Evolutionary conservation across 495 filamentous ascomycete species (phyloP), one percentile per base, ranked within the genome.

Genomic region (Penicillium atrosanguineum): DNA sequence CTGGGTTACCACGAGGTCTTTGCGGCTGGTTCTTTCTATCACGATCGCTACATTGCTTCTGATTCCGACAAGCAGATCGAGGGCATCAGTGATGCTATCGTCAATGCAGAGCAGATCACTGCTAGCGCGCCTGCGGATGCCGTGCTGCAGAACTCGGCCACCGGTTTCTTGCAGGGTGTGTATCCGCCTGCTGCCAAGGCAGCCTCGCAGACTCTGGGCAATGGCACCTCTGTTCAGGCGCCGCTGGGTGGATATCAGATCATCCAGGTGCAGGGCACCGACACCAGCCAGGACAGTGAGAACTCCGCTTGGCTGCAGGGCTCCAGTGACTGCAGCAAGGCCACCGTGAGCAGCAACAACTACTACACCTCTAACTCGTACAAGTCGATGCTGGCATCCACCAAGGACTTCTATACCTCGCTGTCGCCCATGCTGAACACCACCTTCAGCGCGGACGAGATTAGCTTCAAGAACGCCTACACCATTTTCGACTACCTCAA

Each of bases 401-500:
- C 87, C 55, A 59, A 70, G 58, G 72, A 66, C 50, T 87, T 91
- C 74, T 91, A 92, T 77, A 51, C 78, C 60, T 74, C 69, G 25
- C 58, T 93, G 28, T 64, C 81, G 12, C 82, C 86, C 8, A 69
- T 86, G 38, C 74, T 90, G 67, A 81, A 85, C 63, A 58, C 64
- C 29, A 79, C 83, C 4, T 87, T 88, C 62, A 63, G 61, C 29
- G 61, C 70, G 16, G 69, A 60, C 34, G 59, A 81, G 44, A 79
- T 82, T 47, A 84, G 40, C 56, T 91, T 81, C 75, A 83, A 85
- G 65, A 89, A 90, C 61, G 87, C 84, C 21, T 92, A 90, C 69
- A 69, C 75, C 49, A 87, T 83, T 60, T 83, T 70, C 62, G 80
- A 83, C 60, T 73, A 79, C 49, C 62, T 83, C 34, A 81, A 83